phyloP scores from a whole-genome alignment of 78 protist genomes.

The Cavenderia fasciculata region DNA sequence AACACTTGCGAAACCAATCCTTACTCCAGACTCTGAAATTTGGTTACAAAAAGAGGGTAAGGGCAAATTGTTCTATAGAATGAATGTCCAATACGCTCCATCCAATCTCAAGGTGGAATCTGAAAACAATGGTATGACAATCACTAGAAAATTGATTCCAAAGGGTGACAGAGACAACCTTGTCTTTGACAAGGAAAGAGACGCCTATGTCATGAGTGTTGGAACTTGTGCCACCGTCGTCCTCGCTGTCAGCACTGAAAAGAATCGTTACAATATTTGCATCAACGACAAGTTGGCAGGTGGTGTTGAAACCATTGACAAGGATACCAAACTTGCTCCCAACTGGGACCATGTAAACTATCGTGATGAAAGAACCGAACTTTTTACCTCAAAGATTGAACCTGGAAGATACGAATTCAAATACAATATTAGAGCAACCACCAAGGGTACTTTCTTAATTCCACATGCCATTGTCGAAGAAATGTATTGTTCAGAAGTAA shows the following conservation, averaged over 20 bases:
- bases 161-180: slow-evolving; percentile 14
- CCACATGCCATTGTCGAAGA: slow-evolving; percentile 55
- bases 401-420: slow-evolving; percentile 35
- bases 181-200: not conserved
- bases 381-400: slow-evolving; percentile 21
- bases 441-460: slow-evolving; percentile 49
- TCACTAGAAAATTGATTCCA: slow-evolving; percentile 6
- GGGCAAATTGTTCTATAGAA: slow-evolving; percentile 61
- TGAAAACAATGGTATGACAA: slow-evolving; percentile 31
- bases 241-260: slow-evolving; percentile 22
- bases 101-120: slow-evolving; percentile 1
- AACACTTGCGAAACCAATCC: not conserved
- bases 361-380: slow-evolving; percentile 62
- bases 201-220: not conserved
- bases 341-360: slow-evolving; percentile 41
- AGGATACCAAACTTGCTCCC: slow-evolving; percentile 10
- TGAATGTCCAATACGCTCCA: slow-evolving; percentile 43
- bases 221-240: slow-evolving; percentile 29
- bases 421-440: slow-evolving; percentile 52
- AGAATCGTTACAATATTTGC: slow-evolving; percentile 4
- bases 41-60: slow-evolving; percentile 78
- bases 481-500: slow-evolving; percentile 51
- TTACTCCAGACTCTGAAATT: slow-evolving; percentile 36
- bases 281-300: slow-evolving; percentile 60
- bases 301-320: slow-evolving; percentile 31